Percentiles rank a stretch among this genome's conserved stretches.
Conservation (phyloP, 1,284 basidiomycete genomes). For the Neolentinus lepideus region DNA sequence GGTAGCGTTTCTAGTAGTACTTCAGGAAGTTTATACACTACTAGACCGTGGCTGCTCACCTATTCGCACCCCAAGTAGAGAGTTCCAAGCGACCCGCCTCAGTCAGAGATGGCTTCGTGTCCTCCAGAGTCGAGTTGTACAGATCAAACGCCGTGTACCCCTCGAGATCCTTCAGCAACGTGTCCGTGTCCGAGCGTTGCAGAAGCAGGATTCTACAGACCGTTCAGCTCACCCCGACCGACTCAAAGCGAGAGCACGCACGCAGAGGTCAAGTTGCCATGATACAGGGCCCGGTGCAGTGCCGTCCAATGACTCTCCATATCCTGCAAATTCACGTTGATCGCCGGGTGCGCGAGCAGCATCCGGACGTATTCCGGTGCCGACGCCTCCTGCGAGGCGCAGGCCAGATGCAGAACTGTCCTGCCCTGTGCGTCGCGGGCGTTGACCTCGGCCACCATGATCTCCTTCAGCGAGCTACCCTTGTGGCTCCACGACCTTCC, state of each 20-base stretch:
- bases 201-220: conserved; percentile 60
- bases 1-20: conserved; percentile 58
- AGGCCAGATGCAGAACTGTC: conserved; percentile 83
- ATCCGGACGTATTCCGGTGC: conserved; percentile 76
- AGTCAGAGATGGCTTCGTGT: conserved; percentile 49
- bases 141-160: conserved; percentile 93
- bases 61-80: conserved; percentile 90
- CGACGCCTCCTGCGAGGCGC: conserved; percentile 49
- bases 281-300: conserved; percentile 86
- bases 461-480: conserved; percentile 34
- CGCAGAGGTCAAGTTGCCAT: conserved; percentile 78
- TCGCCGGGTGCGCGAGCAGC: conserved; percentile 70
- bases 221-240: background rate
- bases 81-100: conserved; percentile 48
- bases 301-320: conserved; percentile 88
- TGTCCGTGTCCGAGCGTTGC: conserved; percentile 70
- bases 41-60: conserved; percentile 31
- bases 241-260: conserved; percentile 24
- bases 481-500: conserved; percentile 59
- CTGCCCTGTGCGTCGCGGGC: conserved; percentile 66
- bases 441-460: conserved; percentile 54
- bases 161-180: conserved; percentile 76
- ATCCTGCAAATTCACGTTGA: conserved; percentile 84
- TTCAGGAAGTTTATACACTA: conserved; percentile 1
- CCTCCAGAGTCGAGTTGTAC: conserved; percentile 85